phyloP scores from a whole-genome alignment of 2,329 filamentous ascomycete species.

The Pseudopyrenochaeta lycopersici region DNA sequence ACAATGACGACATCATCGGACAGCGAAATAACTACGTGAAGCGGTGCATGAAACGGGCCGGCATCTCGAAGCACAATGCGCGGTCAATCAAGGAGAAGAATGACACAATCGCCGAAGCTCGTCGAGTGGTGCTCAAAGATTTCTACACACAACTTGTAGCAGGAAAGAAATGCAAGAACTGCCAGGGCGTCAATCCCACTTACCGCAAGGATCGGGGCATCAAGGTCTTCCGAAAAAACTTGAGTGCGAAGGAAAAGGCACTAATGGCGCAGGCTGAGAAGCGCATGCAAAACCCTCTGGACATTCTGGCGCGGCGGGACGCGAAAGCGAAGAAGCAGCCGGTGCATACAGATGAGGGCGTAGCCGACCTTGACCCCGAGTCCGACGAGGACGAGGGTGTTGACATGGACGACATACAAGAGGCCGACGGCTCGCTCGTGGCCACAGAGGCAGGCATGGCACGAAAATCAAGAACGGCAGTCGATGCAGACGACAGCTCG shows the following conservation, averaged over 20 bases:
- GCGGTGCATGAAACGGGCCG: constrained; percentile 71
- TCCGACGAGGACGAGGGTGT: constrained; percentile 55
- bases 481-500: constrained; percentile 40
- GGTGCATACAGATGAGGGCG: constrained; percentile 70
- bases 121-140: constrained; percentile 78
- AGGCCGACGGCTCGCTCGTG: constrained; percentile 61
- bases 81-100: constrained; percentile 72
- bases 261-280: constrained; percentile 77
- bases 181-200: constrained; percentile 65
- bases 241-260: constrained; percentile 77
- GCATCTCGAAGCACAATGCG: constrained; percentile 53
- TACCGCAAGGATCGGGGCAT: constrained; percentile 91
- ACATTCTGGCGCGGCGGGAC: constrained; percentile 63
- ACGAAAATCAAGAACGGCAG: constrained; percentile 51
- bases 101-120: constrained; percentile 80
- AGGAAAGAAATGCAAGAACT: constrained; percentile 74
- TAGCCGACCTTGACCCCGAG: constrained; percentile 67
- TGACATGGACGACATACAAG: constrained; percentile 44
- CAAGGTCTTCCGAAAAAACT: constrained; percentile 89
- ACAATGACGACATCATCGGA: constrained; percentile 65
- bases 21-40: constrained; percentile 75
- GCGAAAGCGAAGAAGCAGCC: constrained; percentile 55
- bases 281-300: constrained; percentile 74
- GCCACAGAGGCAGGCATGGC: constrained; percentile 55
- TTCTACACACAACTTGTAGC: constrained; percentile 79